Evolutionary conservation across 768 basidiomycete genomes (phyloP).

Genomic region (Hygrocybe coccinea): DNA sequence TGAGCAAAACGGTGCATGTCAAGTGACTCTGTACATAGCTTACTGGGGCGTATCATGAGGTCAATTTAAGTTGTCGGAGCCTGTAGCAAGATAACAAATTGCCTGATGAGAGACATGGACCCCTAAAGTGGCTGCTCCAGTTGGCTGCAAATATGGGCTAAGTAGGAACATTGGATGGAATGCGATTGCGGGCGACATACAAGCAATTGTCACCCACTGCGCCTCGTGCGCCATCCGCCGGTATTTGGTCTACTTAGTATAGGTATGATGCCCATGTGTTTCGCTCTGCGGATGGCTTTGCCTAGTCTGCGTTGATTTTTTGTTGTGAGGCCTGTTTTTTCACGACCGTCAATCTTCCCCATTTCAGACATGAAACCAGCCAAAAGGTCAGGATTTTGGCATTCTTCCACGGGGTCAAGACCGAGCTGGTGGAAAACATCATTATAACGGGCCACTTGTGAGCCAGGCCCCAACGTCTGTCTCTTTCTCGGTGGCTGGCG

Average conservation of each 20-base stretch:
- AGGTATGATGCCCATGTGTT: constrained; percentile 87
- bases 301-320: constrained; percentile 73
- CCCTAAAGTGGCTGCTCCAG: too few relatives aligned
- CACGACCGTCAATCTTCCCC: constrained; percentile 74
- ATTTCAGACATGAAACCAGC: constrained; percentile 61
- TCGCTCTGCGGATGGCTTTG: constrained; percentile 83
- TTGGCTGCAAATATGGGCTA: too few relatives aligned
- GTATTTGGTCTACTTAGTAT: constrained; percentile 34
- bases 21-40: too few relatives aligned
- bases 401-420: constrained; percentile 70
- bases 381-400: constrained; percentile 56
- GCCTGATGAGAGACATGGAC: too few relatives aligned
- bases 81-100: too few relatives aligned
- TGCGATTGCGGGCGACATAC: background rate
- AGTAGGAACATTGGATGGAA: background rate
- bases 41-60: too few relatives aligned
- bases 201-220: background rate
- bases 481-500: constrained; percentile 22
- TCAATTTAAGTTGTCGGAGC: too few relatives aligned
- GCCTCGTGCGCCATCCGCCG: background rate
- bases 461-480: constrained; percentile 51
- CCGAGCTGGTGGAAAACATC: constrained; percentile 71
- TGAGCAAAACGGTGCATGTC: too few relatives aligned
- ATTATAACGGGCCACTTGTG: constrained; percentile 44
- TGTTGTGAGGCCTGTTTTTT: constrained; percentile 66